Conservation (phyloP, 345 rosid species). For the Tarenaya hassleriana region DNA sequence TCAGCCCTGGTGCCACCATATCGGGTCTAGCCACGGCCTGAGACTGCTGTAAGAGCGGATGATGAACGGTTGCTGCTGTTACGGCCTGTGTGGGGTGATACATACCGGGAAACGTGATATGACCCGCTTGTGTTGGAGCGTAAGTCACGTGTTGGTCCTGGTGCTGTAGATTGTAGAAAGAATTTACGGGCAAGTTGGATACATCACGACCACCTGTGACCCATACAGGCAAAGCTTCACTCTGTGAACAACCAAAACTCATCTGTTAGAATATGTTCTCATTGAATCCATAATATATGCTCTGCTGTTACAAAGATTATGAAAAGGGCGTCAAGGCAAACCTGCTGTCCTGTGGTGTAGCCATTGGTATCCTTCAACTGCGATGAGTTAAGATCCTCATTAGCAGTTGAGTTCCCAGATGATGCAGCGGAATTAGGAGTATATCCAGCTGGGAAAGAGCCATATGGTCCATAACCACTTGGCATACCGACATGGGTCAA, state of each 20-base stretch:
- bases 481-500: constrained; percentile 68
- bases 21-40: constrained; percentile 66
- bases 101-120: constrained; percentile 54
- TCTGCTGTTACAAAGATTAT: neutral
- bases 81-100: constrained; percentile 77
- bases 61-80: constrained; percentile 54
- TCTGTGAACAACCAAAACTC: constrained; percentile 46
- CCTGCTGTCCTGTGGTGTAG: constrained; percentile 72
- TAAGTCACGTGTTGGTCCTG: constrained; percentile 81
- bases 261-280: neutral
- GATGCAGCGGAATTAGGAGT: constrained; percentile 55
- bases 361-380: constrained; percentile 79
- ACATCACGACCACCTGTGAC: constrained; percentile 72
- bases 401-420: constrained; percentile 59
- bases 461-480: constrained; percentile 72
- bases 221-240: constrained; percentile 84
- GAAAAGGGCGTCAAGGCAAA: no score
- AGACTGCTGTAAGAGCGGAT: constrained; percentile 72
- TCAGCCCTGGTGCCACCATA: constrained; percentile 63
- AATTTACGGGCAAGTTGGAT: constrained; percentile 54
- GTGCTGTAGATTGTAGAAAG: constrained; percentile 78
- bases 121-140: constrained; percentile 66
- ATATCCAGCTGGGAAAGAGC: constrained; percentile 69
- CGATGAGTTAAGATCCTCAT: constrained; percentile 68
- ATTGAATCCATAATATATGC: no score